Evolutionary conservation across 2,329 filamentous ascomycete species (phyloP), one percentile per base, ranked within the genome.

Genomic region (Pseudogymnoascus sp.): DNA sequence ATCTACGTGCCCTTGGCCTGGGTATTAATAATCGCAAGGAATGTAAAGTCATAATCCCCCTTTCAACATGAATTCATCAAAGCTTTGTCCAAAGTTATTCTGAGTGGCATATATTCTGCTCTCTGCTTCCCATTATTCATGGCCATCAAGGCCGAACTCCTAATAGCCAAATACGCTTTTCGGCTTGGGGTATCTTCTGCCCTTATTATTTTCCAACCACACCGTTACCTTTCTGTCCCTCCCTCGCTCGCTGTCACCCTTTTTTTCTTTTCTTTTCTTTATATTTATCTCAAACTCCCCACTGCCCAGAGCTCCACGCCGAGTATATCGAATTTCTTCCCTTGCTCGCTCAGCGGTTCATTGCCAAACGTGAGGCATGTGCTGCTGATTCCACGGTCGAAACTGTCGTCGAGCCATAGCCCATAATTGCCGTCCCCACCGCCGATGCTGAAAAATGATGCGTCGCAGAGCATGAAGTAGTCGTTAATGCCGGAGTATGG

Each of bases 401-500:
- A 84, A 16, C 84, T 85, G 67, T 93, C 88, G 72, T 97, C 90
- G 11, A 99, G 81, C 94, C 94, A 97, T 5, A 99, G 78, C 2
- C 94, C 94, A 72, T 94, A 97, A 68, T 89, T 89, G 0, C 94
- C 93, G 67, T 96, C 92, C 43, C 81, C 90, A 61, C 91, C 93
- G 9, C 94, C 94, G 18, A 97, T 81, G 69, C 89, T 94, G 43
- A 99, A 75, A 72, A 89, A 97, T 22, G 86, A 84, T 2, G 85
- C 80, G 75, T 97, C 92, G 75, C 93, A 97, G 70, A 95, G 89
- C 67, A 97, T 94, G 78, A 93, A 91, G 73, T 96, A 99, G 74
- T 97, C 94, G 73, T 99, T 97, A 39, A 96, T 84, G 4, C 94
- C 94, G 61, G 89, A 95, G 71, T 97, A 97, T 0, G 93, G 92